Conservation (phyloP, 2,329 filamentous ascomycete genomes). For the Epichloe festucae region DNA sequence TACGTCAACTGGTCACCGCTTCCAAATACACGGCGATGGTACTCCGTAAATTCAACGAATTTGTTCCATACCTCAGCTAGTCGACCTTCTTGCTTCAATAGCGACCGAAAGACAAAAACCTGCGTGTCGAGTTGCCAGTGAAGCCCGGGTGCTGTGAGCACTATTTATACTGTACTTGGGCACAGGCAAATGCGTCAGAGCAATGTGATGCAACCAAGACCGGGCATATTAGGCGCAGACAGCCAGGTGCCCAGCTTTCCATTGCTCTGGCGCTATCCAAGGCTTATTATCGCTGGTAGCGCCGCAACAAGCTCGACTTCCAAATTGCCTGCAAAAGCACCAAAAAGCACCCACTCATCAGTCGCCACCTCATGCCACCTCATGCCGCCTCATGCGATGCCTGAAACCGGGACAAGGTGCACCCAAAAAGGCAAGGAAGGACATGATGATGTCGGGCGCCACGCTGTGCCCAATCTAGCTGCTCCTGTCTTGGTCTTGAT, state of each 20-base stretch:
- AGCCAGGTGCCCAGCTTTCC: neutral
- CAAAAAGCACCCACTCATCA: neutral
- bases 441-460: neutral
- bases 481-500: slow-evolving; percentile 1
- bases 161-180: neutral
- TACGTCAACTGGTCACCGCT: slow-evolving; percentile 14
- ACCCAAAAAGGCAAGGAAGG: neutral
- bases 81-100: neutral
- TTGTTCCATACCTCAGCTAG: neutral
- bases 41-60: neutral
- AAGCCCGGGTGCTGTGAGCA: neutral
- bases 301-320: neutral
- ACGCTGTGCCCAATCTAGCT: slow-evolving; percentile 1
- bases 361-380: neutral
- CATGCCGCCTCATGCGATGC: neutral
- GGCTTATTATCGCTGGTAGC: neutral
- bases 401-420: neutral
- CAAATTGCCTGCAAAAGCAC: neutral
- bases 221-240: neutral
- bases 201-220: neutral
- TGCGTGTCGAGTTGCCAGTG: neutral
- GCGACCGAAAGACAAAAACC: neutral
- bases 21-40: slow-evolving; percentile 1
- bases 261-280: neutral
- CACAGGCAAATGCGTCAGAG: neutral